Base-by-base conservation (phyloP, 768 basidiomycete genomes). In the Tephrocybe sp. region DNA sequence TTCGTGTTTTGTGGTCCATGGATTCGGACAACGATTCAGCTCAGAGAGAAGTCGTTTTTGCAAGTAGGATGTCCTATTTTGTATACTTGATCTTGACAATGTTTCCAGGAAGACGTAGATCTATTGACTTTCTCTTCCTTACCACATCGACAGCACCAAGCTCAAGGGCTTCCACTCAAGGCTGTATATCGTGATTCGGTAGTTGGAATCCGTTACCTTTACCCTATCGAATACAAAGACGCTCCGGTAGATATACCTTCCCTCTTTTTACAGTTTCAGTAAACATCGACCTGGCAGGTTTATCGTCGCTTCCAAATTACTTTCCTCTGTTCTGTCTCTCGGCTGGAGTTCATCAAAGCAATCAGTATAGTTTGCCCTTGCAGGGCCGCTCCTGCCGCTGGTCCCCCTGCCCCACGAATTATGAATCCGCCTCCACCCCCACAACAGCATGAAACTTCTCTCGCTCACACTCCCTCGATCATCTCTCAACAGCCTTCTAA, bases 281-380 rank as follows among this genome's bases (percentile, higher is more conserved):
- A 43, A 48, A 35, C 33, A 49, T 22, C 12, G 56, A 41, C 20
- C 48, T 45, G 6, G n/a, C 54, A 90, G 89, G 68, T 73, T 2
- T 88, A 84, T 63, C 81, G 85, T 45, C 84, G 89, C 13, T 88
- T 92, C 59, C 89, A 92, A 62, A 75, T 90, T 23, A 83, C 83
- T 17, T 89, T 92, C 54, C 62, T 71, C 45, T 72, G 75, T n/a
- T 45, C 70, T 13, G 51, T 63, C 2, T 74, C 78, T 30, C 79
- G 83, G 0, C 62, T 70, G 2, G 76, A 80, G 55, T 85, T 87
- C 54, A 77, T 89, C 50, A 74, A 82, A 23, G 68, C 77, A 4
- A 82, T 91, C 59, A 76, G 78, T 41, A 70, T 76, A 5, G 78
- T 90, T 35, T 91, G 89, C 61, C 89, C 88, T 4, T 92, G 89